Percentiles rank a stretch among this genome's conserved stretches.
phyloP scores from a whole-genome alignment of 352 stramenopile genomes.

The Pythium dissimile region DNA sequence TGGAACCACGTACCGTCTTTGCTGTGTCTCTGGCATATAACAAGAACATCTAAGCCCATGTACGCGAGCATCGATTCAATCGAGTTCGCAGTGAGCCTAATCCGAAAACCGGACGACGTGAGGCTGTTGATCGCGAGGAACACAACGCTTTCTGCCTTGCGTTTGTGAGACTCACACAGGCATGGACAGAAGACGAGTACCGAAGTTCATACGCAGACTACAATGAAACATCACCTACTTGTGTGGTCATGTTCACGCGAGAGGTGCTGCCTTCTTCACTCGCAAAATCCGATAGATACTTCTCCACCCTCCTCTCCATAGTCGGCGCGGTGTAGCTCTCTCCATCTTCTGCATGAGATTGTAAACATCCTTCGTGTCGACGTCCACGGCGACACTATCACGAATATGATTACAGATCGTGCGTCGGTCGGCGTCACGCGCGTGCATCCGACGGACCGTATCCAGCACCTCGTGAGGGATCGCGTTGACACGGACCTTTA shows the following conservation, averaged over 20 bases:
- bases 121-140: no score
- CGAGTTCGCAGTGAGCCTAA: no score
- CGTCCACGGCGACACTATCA: conserved; percentile 25
- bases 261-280: background rate
- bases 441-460: conserved; percentile 29
- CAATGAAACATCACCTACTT: background rate
- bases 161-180: no score
- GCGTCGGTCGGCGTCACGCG: conserved; percentile 26
- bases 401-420: conserved; percentile 38
- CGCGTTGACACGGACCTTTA: conserved; percentile 31
- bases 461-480: conserved; percentile 25
- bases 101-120: no score
- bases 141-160: no score
- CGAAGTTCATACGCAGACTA: no score
- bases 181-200: no score
- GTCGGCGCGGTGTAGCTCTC: background rate
- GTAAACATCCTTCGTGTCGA: conserved; percentile 37
- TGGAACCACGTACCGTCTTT: no score
- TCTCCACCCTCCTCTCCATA: background rate
- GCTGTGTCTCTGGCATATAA: no score
- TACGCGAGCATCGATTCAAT: no score
- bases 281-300: conserved; percentile 5
- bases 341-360: conserved; percentile 23
- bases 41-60: no score
- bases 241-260: background rate